Evolutionary conservation across 2,329 filamentous ascomycete species (phyloP).

Genomic region (Claviceps quebecensis): DNA sequence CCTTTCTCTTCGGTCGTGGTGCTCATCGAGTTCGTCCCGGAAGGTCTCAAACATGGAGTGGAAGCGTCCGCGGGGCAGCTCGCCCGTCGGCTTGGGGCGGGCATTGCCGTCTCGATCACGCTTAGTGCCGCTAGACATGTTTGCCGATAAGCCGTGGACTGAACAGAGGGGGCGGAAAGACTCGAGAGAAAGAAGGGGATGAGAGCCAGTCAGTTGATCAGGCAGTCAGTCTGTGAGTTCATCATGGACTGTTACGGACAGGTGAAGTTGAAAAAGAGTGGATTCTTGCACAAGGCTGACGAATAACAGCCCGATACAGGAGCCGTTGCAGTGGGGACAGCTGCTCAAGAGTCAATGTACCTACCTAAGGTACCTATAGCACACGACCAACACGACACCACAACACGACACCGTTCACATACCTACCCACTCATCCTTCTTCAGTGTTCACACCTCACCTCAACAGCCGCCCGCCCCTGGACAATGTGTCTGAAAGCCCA

Average conservation of each 20-base stretch:
- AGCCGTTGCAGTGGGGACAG: neutral
- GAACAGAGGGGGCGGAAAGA: neutral
- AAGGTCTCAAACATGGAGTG: slow-evolving; percentile 75
- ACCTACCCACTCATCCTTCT: neutral
- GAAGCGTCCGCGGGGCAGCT: slow-evolving; percentile 29
- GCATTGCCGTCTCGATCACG: slow-evolving; percentile 38
- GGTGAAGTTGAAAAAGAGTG: neutral
- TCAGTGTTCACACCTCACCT: neutral
- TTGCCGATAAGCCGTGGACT: neutral
- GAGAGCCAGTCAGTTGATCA: neutral
- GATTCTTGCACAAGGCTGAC: neutral
- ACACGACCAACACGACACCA: too few relatives aligned
- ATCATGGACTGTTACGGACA: too few relatives aligned
- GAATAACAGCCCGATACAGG: neutral
- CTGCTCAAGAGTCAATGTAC: too few relatives aligned
- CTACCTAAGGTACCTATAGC: too few relatives aligned
- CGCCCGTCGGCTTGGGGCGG: slow-evolving; percentile 23
- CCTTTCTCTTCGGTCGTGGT: slow-evolving; percentile 82
- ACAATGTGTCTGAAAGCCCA: too few relatives aligned
- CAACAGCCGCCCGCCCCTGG: too few relatives aligned
- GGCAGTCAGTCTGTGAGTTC: neutral
- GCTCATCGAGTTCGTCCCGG: slow-evolving; percentile 77
- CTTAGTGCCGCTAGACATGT: slow-evolving; percentile 32
- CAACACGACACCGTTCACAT: neutral
- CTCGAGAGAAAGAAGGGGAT: neutral